Evolutionary conservation across 495 filamentous ascomycete genomes (phyloP), one percentile per base, ranked within the genome.

Genomic region (Penicillium turbatum): DNA sequence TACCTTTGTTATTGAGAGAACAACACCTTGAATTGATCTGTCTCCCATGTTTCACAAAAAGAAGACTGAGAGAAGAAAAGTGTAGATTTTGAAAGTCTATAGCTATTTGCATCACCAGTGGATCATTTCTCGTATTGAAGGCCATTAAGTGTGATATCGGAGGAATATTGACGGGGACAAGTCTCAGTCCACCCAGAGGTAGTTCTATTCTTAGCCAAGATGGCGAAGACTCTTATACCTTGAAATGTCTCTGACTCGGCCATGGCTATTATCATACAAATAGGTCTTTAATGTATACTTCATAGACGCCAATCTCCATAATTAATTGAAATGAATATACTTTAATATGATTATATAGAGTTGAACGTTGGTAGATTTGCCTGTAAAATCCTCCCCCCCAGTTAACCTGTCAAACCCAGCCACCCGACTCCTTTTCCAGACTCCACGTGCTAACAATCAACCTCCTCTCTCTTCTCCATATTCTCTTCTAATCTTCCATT

Each of bases 361-460:
- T n/a, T n/a, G n/a, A n/a, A n/a, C 21, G 21, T 24, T 24, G 21
- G 4, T 24, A 24, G 21, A 24, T 10, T 29, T 43, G 9, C 12
- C 15, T 7, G 10, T 42, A 16, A 16, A 1, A 29, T 7, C n/a
- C 12, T n/a, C 15, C 48, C 49, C 24, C 31, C 2, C 19, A 19
- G 48, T 42, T 35, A n/a, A 41, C 15, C 42, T 45, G 26, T 38
- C 38, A 50, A 49, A 45, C 48, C 57, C 58, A 53, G 54, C 58
- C 54, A 61, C 54, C 44, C 52, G 32, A 54, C 51, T 47, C 51
- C 48, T 51, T 62, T 62, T 57, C 60, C 48, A 41, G 47, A 54
- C 56, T 60, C 60, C 60, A 62, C 60, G 60, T 62, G 61, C 51
- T 53, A 55, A 51, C 29, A 36, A 39, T 48, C 32, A 35, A 44